Conservation (phyloP, 176 grass and related monocot genomes). For the Eremochloa ophiuroides region DNA sequence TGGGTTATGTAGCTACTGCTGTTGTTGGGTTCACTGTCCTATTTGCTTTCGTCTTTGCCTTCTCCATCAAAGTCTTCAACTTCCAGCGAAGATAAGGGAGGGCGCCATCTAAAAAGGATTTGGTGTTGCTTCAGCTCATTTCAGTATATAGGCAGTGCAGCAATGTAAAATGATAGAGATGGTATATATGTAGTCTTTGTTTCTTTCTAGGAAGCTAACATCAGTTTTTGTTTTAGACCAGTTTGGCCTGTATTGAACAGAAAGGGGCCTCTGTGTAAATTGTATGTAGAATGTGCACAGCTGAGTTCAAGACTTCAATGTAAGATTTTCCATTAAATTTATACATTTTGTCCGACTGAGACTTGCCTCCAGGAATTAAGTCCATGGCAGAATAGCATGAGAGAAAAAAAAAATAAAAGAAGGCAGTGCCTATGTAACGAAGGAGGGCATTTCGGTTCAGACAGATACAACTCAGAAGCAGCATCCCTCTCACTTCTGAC, state of each 20-base stretch:
- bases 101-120: background rate
- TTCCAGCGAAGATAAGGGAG: slow-evolving; percentile 55
- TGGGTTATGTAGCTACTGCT: slow-evolving; percentile 62
- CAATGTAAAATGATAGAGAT: background rate
- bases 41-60: slow-evolving; percentile 60
- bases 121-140: background rate
- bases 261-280: background rate
- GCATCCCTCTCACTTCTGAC: too few species aligned
- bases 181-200: background rate
- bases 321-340: background rate
- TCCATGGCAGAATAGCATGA: background rate
- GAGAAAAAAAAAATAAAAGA: background rate
- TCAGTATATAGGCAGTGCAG: background rate
- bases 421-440: background rate
- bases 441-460: background rate
- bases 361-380: background rate
- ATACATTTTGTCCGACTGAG: background rate
- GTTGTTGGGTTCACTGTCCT: slow-evolving; percentile 62
- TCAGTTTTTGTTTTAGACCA: background rate
- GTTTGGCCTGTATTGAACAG: background rate
- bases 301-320: background rate
- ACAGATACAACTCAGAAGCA: background rate
- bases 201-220: background rate
- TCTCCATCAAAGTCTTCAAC: slow-evolving; percentile 59
- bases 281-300: background rate